Percentiles rank a stretch among this genome's conserved stretches.
phyloP scores from a whole-genome alignment of 1,284 basidiomycete genomes.

The Leccinum subatratum region DNA sequence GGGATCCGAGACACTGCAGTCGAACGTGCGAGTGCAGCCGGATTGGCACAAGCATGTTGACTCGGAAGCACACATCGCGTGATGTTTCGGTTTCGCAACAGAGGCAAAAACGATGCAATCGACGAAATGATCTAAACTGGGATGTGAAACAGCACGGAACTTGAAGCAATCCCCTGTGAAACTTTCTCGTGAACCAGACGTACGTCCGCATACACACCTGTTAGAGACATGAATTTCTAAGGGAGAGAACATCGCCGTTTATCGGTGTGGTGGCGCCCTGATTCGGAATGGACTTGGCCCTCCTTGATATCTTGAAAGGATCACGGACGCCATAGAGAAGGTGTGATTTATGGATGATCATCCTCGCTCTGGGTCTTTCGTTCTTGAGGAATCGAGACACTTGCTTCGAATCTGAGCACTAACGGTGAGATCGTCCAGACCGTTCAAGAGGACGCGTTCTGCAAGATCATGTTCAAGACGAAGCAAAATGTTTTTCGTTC shows the following conservation, averaged over 20 bases:
- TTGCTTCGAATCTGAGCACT: too few species aligned
- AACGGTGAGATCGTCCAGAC: slow-evolving; percentile 32
- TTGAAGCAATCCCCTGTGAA: slow-evolving; percentile 56
- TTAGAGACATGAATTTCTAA: slow-evolving; percentile 64
- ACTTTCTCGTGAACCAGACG: neutral
- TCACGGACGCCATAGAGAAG: slow-evolving; percentile 63
- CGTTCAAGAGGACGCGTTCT: slow-evolving; percentile 51
- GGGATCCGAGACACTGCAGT: too few species aligned
- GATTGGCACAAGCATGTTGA: too few species aligned
- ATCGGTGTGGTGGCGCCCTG: slow-evolving; percentile 52
- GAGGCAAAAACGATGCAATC: slow-evolving; percentile 65
- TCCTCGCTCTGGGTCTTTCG: slow-evolving; percentile 50
- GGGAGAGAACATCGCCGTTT: slow-evolving; percentile 56
- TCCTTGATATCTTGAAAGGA: slow-evolving; percentile 57
- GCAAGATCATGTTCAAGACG: slow-evolving; percentile 45
- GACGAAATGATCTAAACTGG: slow-evolving; percentile 48
- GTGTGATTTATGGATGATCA: slow-evolving; percentile 57
- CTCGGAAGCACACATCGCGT: too few species aligned
- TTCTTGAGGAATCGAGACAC: slow-evolving; percentile 50
- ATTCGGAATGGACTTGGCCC: slow-evolving; percentile 60
- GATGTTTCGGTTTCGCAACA: slow-evolving; percentile 49
- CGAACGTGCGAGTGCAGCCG: too few species aligned
- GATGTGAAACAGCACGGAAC: slow-evolving; percentile 50
- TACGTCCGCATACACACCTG: slow-evolving; percentile 38
- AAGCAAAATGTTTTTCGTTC: slow-evolving; percentile 51